These are phyloP conservation scores for Ustilago curta DNA, from an alignment of 1,284 basidiomycete species.

Conservation along the genomic window DNA sequence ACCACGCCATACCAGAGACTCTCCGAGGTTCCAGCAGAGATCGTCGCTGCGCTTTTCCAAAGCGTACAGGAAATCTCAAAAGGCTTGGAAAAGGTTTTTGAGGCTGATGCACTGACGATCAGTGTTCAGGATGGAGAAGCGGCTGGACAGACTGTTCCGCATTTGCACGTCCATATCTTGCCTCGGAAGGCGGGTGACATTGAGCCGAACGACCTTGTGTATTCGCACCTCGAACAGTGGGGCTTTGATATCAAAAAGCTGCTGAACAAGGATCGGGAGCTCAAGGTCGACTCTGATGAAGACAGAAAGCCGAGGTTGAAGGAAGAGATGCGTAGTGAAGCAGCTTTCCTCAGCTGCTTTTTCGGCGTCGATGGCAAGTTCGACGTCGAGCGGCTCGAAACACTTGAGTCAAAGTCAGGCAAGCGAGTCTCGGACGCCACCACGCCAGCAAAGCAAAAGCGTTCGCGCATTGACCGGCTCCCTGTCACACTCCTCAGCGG, in stretches of 20 bases:
- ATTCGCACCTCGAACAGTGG: conserved; percentile 55
- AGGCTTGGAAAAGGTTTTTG: conserved; percentile 55
- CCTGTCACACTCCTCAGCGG: conserved; percentile 72
- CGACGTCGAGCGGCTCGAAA: conserved; percentile 14
- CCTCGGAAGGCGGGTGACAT: conserved; percentile 63
- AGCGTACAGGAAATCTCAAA: conserved; percentile 57
- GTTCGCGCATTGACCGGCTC: conserved; percentile 53
- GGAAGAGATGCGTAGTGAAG: conserved; percentile 60
- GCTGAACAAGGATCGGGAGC: conserved; percentile 16
- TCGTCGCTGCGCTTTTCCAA: conserved; percentile 55
- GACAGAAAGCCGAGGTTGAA: conserved; percentile 53
- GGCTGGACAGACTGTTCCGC: conserved; percentile 63
- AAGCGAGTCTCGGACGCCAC: conserved; percentile 24
- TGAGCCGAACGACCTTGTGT: conserved; percentile 61
- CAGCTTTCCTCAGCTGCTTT: conserved; percentile 42
- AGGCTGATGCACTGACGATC: conserved; percentile 61
- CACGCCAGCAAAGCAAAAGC: conserved; percentile 14
- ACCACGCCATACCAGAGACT: conserved; percentile 52
- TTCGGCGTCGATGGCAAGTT: conserved; percentile 34
- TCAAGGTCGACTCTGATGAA: conserved; percentile 51
- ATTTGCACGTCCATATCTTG: conserved; percentile 67
- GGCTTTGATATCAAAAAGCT: conserved; percentile 50
- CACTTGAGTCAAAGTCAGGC: conserved; percentile 1
- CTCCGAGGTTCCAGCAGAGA: conserved; percentile 42
- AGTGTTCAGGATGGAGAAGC: conserved; percentile 64